Evolutionary conservation across 495 filamentous ascomycete genomes (phyloP).

Genomic region (Lasiosphaeria hispida): DNA sequence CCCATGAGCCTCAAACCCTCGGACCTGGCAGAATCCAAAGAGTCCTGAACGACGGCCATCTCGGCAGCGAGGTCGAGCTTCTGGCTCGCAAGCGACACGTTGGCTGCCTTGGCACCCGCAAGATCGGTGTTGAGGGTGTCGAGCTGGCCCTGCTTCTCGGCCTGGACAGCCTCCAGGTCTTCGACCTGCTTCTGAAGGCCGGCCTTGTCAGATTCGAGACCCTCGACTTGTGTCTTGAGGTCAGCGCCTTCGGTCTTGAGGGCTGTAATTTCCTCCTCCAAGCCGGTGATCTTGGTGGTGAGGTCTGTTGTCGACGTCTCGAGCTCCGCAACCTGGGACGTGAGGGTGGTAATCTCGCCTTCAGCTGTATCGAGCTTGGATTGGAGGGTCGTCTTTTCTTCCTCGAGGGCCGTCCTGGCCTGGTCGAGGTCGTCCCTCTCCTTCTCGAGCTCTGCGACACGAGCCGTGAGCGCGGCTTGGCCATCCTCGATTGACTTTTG

Average conservation of each 20-base stretch:
- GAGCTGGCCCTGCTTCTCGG: constrained; percentile 22
- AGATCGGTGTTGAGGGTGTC: constrained; percentile 31
- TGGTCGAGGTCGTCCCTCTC: constrained; percentile 35
- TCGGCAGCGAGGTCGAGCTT: constrained; percentile 29
- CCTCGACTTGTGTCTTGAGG: constrained; percentile 30
- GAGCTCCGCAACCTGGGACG: constrained; percentile 20
- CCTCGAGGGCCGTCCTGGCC: constrained; percentile 29
- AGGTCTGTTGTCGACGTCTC: constrained; percentile 23
- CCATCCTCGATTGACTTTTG: constrained; percentile 22
- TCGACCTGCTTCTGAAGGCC: constrained; percentile 34
- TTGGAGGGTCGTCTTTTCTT: constrained; percentile 36
- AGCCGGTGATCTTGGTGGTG: constrained; percentile 16
- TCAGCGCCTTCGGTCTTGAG: constrained; percentile 18
- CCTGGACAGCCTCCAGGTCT: constrained; percentile 19
- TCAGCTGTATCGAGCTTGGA: constrained; percentile 24
- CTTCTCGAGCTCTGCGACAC: constrained; percentile 36
- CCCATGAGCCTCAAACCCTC: constrained; percentile 26
- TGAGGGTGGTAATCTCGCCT: constrained; percentile 25
- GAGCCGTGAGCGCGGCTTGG: constrained; percentile 17
- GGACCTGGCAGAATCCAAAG: constrained; percentile 25
- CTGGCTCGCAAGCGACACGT: constrained; percentile 31
- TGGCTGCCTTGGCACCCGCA: constrained; percentile 31
- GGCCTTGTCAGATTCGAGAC: constrained; percentile 36
- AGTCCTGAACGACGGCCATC: constrained; percentile 17
- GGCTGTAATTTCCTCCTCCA: constrained; percentile 24